These are phyloP conservation scores for Rhodotorula glutinis DNA, from an alignment of 1,284 basidiomycete genomes.

Conservation along the genomic window DNA sequence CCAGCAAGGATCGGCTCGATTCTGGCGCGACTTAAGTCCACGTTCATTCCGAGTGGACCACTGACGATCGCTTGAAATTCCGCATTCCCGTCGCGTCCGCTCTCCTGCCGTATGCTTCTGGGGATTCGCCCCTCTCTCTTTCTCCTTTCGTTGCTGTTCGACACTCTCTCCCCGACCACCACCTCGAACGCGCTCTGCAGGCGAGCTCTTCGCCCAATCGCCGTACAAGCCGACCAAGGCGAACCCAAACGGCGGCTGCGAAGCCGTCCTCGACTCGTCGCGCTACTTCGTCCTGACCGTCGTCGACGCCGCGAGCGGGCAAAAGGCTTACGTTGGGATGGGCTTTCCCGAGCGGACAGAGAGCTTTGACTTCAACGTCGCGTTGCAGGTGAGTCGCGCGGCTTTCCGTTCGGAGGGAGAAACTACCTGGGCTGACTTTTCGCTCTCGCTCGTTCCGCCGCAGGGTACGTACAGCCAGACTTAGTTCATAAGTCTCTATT, in stretches of 20 bases:
- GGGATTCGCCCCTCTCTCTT: neutral
- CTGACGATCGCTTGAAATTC: neutral
- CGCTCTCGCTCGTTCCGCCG: too few species aligned
- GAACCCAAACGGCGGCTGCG: slow-evolving; percentile 62
- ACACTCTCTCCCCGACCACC: neutral
- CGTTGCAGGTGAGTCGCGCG: slow-evolving; percentile 74
- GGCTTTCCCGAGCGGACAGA: slow-evolving; percentile 84
- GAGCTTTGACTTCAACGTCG: slow-evolving; percentile 92
- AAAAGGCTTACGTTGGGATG: slow-evolving; percentile 71
- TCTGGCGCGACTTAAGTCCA: too few species aligned
- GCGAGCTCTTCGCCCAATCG: slow-evolving; percentile 79
- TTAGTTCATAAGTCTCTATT: too few species aligned
- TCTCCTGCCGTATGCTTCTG: slow-evolving; percentile 21
- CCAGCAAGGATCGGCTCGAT: too few species aligned
- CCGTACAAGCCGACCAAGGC: slow-evolving; percentile 76
- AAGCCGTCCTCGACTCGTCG: slow-evolving; percentile 92
- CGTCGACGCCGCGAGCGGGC: slow-evolving; percentile 32
- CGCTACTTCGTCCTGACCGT: slow-evolving; percentile 59
- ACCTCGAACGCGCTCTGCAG: slow-evolving; percentile 18
- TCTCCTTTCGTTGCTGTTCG: neutral
- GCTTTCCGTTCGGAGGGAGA: too few species aligned
- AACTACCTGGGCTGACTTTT: too few species aligned
- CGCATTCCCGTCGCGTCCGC: neutral
- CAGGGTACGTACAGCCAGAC: too few species aligned
- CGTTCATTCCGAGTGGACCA: too few species aligned